phyloP scores from a whole-genome alignment of 305 asterid species.

The Ilex paraguariensis region DNA sequence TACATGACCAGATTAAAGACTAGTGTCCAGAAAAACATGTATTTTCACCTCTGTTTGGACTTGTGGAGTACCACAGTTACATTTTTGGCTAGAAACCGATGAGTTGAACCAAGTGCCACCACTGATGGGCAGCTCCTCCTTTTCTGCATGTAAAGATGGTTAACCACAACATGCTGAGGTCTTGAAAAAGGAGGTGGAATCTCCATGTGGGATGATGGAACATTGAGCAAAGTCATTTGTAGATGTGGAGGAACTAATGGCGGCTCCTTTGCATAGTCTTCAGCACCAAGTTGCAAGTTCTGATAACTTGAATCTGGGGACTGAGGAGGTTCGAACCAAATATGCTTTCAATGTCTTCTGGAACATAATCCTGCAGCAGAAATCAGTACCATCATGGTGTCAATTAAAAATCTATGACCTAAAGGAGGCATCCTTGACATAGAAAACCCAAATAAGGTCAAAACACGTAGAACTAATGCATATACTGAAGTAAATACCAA shows the following conservation, averaged over 20 bases:
- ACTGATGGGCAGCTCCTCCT: slow-evolving; percentile 73
- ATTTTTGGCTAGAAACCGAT: slow-evolving; percentile 79
- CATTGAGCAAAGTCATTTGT: slow-evolving; percentile 68
- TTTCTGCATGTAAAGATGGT: slow-evolving; percentile 96
- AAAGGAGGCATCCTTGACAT: no score
- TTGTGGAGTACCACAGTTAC: slow-evolving; percentile 96
- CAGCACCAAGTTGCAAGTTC: slow-evolving; percentile 58
- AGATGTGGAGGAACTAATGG: slow-evolving; percentile 91
- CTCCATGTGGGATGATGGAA: slow-evolving; percentile 77
- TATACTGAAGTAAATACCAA: no score
- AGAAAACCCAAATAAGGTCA: no score
- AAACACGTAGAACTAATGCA: no score
- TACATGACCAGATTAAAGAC: slow-evolving; percentile 24
- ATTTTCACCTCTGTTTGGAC: slow-evolving; percentile 79
- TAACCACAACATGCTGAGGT: slow-evolving; percentile 92
- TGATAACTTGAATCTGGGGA: slow-evolving; percentile 93
- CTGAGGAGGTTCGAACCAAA: slow-evolving; percentile 89
- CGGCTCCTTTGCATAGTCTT: slow-evolving; percentile 89
- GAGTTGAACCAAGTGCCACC: slow-evolving; percentile 90
- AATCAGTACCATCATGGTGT: no score
- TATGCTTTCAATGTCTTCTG: slow-evolving; percentile 81
- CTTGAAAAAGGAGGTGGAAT: slow-evolving; percentile 79
- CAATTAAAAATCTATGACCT: no score
- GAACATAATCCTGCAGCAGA: slow-evolving; percentile 74
- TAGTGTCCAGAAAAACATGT: slow-evolving; percentile 7